phyloP scores from a whole-genome alignment of 192 early-diverging fungal genomes.

The Rhizophagus prolifer region DNA sequence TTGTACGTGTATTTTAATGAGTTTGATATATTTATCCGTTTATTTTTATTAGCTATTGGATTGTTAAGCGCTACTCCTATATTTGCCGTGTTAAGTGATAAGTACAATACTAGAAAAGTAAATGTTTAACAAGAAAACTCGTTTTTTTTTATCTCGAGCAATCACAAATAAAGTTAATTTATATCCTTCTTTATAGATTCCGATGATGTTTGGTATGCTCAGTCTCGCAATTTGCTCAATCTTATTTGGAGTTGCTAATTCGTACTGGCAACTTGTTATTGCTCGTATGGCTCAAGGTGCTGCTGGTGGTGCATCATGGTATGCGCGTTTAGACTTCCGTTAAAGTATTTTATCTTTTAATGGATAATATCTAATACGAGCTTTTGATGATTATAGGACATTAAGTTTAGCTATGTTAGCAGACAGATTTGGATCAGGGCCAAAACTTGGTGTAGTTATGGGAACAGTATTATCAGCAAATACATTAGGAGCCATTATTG shows the following conservation, averaged over 20 bases:
- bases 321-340: background rate
- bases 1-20: background rate
- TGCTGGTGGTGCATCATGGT: conserved; percentile 73
- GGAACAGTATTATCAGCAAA: conserved; percentile 66
- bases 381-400: conserved; percentile 41
- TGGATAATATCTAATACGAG: background rate
- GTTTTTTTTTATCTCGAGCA: too few species aligned
- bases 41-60: conserved; percentile 50
- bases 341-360: background rate
- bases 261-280: conserved; percentile 64
- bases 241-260: conserved; percentile 61
- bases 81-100: conserved; percentile 73
- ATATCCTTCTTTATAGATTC: conserved; percentile 39
- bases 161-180: background rate
- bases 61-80: conserved; percentile 61
- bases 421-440: conserved; percentile 61
- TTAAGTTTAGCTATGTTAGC: conserved; percentile 72
- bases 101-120: conserved; percentile 65
- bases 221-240: conserved; percentile 63
- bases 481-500: conserved; percentile 67
- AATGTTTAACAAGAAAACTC: background rate
- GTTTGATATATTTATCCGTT: background rate
- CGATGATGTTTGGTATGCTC: conserved; percentile 72
- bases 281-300: conserved; percentile 73
- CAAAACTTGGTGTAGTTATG: conserved; percentile 70